A percentile compares a stretch with the other conserved stretches of the same genome.
Conservation (phyloP, 148 eudicot genomes). For the Chenopodium album region DNA sequence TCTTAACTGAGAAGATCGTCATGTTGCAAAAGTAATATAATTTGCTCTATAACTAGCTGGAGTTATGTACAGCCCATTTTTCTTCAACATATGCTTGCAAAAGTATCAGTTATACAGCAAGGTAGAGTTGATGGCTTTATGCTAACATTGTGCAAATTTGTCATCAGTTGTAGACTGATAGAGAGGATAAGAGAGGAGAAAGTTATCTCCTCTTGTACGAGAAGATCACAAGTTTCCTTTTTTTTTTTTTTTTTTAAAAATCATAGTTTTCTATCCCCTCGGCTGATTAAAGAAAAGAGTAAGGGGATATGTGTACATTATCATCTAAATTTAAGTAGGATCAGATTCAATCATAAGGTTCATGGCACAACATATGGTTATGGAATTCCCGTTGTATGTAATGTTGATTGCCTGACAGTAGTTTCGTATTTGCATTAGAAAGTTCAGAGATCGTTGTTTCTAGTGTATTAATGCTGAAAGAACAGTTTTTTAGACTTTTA, state of each 20-base stretch:
- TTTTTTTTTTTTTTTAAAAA: background rate
- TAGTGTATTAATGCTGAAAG: background rate
- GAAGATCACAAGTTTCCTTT: background rate
- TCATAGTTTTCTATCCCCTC: background rate
- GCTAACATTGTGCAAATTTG: background rate
- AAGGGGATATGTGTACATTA: background rate
- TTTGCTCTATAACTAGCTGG: conserved; percentile 20
- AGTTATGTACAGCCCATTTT: conserved; percentile 28
- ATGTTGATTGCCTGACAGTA: background rate
- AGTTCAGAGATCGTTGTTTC: background rate
- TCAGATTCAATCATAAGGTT: background rate
- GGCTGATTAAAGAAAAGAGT: background rate
- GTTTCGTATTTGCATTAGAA: background rate
- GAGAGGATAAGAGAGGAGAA: background rate
- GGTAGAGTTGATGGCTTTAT: conserved; percentile 5
- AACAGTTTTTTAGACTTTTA: background rate
- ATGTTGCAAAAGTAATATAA: background rate
- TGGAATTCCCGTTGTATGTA: background rate
- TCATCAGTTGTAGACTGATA: background rate
- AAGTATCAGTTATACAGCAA: background rate
- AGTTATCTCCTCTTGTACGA: background rate
- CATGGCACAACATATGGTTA: background rate
- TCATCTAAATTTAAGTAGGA: background rate
- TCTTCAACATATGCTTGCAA: conserved; percentile 20
- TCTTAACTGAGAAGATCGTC: conserved; percentile 4